A percentile compares a stretch with the other conserved stretches of the same genome.
Evolutionary conservation across 495 filamentous ascomycete species (phyloP).

Genomic region (Terfezia claveryi): DNA sequence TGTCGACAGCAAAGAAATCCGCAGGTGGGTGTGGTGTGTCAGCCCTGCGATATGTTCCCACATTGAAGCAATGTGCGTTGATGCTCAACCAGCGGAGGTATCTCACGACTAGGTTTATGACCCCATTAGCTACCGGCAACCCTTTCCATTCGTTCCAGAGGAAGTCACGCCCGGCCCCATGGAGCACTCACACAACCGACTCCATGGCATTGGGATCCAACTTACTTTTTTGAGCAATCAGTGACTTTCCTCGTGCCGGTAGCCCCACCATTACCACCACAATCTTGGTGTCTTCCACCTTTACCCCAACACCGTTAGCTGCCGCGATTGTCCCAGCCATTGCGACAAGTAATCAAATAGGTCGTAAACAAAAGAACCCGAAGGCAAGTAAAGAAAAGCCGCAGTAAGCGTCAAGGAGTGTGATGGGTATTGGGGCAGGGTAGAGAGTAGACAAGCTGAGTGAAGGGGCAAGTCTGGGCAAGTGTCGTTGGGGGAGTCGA

Average conservation of each 20-base stretch:
- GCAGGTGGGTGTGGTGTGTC: conserved; percentile 69
- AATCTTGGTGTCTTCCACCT: conserved; percentile 86
- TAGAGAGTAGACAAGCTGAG: too few relatives aligned
- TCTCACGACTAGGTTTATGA: conserved; percentile 43
- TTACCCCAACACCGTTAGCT: conserved; percentile 19
- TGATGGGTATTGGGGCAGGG: too few relatives aligned
- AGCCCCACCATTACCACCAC: conserved; percentile 98
- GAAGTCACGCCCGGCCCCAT: not conserved
- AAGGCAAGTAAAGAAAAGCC: too few relatives aligned
- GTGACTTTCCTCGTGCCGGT: conserved; percentile 83
- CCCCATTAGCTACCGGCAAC: too few relatives aligned
- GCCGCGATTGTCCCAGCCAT: not conserved
- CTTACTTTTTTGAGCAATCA: conserved; percentile 90
- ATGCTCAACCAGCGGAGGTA: conserved; percentile 95
- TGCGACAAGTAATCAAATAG: too few relatives aligned
- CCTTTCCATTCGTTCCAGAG: not conserved
- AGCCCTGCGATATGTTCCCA: conserved; percentile 75
- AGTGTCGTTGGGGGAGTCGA: too few relatives aligned
- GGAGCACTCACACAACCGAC: too few relatives aligned
- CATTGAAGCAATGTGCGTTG: conserved; percentile 82
- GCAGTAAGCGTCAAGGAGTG: too few relatives aligned
- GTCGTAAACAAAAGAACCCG: too few relatives aligned
- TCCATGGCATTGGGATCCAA: not conserved
- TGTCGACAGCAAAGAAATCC: conserved; percentile 78
- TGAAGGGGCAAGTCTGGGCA: too few relatives aligned